These are phyloP conservation scores for Tetrahymena thermophila DNA, from an alignment of 73 alveolate species.

Conservation along the genomic window DNA sequence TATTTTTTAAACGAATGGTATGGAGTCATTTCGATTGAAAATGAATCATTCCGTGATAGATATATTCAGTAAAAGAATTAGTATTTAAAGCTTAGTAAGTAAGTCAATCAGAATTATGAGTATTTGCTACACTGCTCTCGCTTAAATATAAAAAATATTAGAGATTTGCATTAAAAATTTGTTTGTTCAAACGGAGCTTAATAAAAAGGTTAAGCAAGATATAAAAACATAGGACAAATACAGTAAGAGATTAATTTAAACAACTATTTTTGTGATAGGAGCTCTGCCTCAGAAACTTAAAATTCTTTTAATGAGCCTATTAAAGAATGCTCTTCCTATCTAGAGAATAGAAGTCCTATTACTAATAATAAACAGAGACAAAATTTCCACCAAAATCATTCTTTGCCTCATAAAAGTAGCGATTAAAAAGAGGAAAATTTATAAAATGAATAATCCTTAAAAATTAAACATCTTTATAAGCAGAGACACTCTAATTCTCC, in stretches of 20 bases:
- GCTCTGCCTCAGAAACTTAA: not conserved
- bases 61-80: not conserved
- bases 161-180: not conserved
- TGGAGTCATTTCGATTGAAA: not conserved
- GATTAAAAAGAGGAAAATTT: not conserved
- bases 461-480: not conserved
- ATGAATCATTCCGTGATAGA: not conserved
- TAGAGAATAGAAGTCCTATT: not conserved
- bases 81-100: not conserved
- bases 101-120: not conserved
- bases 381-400: not conserved
- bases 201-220: not conserved
- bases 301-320: not conserved
- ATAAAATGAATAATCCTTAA: not conserved
- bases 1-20: not conserved
- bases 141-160: not conserved
- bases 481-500: not conserved
- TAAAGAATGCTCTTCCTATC: not conserved
- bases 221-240: not conserved
- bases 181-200: not conserved
- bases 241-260: not conserved
- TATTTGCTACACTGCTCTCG: not conserved
- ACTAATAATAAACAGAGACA: not conserved
- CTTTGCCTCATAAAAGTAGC: not conserved
- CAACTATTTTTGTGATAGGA: not conserved